Base-by-base conservation (phyloP, 441 rosid species). In the Euphorbia schlechtendalii region DNA sequence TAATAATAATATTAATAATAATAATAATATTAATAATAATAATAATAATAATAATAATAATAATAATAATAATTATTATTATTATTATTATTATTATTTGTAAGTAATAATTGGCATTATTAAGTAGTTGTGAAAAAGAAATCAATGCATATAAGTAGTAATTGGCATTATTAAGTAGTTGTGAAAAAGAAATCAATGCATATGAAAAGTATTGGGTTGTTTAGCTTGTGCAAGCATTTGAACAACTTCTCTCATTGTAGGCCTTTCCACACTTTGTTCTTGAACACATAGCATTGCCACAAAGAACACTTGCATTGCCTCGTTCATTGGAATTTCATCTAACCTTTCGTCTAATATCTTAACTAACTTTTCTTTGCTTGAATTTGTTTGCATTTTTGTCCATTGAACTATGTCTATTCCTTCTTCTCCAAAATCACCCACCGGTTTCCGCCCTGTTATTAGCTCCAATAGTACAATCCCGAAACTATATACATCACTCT, bases 401-500 rank as follows among this genome's bases (percentile, higher is more conserved):
- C 98, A 92, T 53, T 83, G 95, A 72, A 92, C 98, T 49, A 92
- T 89, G 82, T 92, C 98, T 49, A 85, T 38, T 36, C 91, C 92
- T 61, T 88, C 95, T 59, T 92, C 96, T 54, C 94, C 96, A 8
- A 89, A 89, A 28, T 84, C 83, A 1, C 89, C 96, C 3, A 92
- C 88, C 0, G 98, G 98, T 48, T 81, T 82, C 54, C 88, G 67
- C 30, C 98, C 96, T 1, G 89, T 84, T 41, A 92, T 78, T 0
- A 92, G 74, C 75, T 92, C 96, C 53, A 89, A 51, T 0, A 92
- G 61, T 18, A 92, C 96, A 15, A 92, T 96, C 5, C 98, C 95
- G 0, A 89, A 92, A 56, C 98, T 92, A 68, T 92, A 92, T 5
- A 92, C 98, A 10, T 92, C 98, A 18, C 96, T 92, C 81, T 92